phyloP scores from a whole-genome alignment of 768 basidiomycete genomes.

The Dendrothele bispora region DNA sequence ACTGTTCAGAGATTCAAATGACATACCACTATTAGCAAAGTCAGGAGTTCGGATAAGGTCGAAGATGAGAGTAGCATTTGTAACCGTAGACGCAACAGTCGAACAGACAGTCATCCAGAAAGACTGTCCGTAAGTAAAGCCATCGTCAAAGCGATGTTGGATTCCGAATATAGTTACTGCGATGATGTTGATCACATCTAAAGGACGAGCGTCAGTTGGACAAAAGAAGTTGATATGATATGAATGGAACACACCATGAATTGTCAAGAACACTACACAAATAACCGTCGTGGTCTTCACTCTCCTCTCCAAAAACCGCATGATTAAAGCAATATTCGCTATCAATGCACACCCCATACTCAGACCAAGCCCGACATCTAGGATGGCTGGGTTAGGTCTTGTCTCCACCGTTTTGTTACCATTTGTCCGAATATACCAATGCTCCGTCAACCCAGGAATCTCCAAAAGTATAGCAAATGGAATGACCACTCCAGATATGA shows the following conservation, averaged over 20 bases:
- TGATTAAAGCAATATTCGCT: constrained; percentile 67
- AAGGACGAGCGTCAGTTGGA: background rate
- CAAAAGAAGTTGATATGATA: background rate
- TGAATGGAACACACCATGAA: constrained; percentile 56
- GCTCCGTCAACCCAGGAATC: constrained; percentile 76
- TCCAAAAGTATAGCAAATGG: constrained; percentile 82
- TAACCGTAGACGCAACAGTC: constrained; percentile 62
- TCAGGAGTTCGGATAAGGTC: constrained; percentile 62
- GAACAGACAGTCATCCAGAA: constrained; percentile 83
- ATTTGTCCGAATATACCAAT: constrained; percentile 67
- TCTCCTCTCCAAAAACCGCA: constrained; percentile 70
- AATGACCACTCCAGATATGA: constrained; percentile 65
- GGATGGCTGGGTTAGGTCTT: constrained; percentile 51
- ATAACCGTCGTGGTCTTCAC: constrained; percentile 63
- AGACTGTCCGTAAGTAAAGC: constrained; percentile 67
- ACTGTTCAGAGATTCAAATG: background rate
- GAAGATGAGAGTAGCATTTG: constrained; percentile 64
- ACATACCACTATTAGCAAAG: constrained; percentile 63
- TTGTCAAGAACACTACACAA: constrained; percentile 61
- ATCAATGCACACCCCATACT: constrained; percentile 68
- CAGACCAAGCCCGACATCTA: constrained; percentile 61
- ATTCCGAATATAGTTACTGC: constrained; percentile 64
- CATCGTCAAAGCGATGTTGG: constrained; percentile 57
- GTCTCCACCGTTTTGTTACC: constrained; percentile 44
- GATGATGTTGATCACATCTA: constrained; percentile 70